Conservation (phyloP, 139 green algal genomes). For the Chlorella sp. region DNA sequence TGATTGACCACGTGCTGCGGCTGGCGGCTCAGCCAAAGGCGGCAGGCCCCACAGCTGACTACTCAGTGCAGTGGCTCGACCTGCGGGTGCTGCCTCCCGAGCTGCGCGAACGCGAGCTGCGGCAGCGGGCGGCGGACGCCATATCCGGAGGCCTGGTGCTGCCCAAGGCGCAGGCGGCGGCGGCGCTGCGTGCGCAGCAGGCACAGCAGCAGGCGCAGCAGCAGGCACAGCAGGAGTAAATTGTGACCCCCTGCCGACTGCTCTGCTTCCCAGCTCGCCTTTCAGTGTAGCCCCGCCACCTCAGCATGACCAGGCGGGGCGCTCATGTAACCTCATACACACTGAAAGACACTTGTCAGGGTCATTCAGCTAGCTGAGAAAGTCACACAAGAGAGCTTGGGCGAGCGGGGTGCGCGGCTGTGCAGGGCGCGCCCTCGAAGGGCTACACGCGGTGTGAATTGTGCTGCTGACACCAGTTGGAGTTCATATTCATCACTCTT, state of each 20-base stretch:
- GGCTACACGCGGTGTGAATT: too few relatives aligned
- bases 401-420: neutral
- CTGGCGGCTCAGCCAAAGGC: neutral
- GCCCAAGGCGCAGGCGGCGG: neutral
- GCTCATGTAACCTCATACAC: too few relatives aligned
- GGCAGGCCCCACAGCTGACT: neutral
- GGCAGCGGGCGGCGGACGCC: neutral
- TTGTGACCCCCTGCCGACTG: too few relatives aligned
- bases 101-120: neutral
- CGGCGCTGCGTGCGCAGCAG: neutral
- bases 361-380: too few relatives aligned
- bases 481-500: too few relatives aligned
- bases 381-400: too few relatives aligned
- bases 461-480: too few relatives aligned
- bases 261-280: too few relatives aligned
- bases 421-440: neutral
- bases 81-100: conserved; percentile 17
- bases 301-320: too few relatives aligned
- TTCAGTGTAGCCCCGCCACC: too few relatives aligned
- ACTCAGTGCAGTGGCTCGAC: conserved; percentile 42
- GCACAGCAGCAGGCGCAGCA: neutral
- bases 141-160: neutral
- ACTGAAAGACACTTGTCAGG: too few relatives aligned
- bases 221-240: neutral
- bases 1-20: conserved; percentile 37